Conservation (phyloP, 2,329 filamentous ascomycete species). For the Plenodomus tracheiphilus region DNA sequence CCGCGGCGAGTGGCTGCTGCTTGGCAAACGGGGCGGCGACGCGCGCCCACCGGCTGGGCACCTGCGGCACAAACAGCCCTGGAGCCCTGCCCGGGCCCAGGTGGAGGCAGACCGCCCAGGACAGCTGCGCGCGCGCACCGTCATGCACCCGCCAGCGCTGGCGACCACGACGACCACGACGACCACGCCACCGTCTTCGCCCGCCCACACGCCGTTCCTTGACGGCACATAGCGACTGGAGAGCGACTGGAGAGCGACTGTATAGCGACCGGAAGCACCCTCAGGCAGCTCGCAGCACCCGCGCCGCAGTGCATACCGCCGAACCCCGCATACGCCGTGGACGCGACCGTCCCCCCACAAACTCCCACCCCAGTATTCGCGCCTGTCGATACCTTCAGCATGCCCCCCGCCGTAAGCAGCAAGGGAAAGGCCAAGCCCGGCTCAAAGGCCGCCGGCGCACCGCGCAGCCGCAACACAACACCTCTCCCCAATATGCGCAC, state of each 20-base stretch:
- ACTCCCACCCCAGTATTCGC: conserved; percentile 9
- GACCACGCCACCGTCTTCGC: too few relatives aligned
- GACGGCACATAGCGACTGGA: too few relatives aligned
- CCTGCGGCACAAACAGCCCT: too few relatives aligned
- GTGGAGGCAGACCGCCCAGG: too few relatives aligned
- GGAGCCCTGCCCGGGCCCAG: too few relatives aligned
- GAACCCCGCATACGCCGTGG: neutral
- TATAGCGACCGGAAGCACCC: too few relatives aligned
- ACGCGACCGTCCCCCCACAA: conserved; percentile 11
- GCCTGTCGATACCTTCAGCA: conserved; percentile 22
- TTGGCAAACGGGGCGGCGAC: neutral
- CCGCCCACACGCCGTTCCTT: too few relatives aligned
- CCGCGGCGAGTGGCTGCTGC: neutral
- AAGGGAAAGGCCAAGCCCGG: conserved; percentile 58
- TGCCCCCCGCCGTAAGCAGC: conserved; percentile 43
- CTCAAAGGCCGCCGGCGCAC: conserved; percentile 29
- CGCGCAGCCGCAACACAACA: conserved; percentile 75
- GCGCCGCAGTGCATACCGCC: neutral
- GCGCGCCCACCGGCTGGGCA: too few relatives aligned
- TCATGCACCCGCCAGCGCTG: neutral
- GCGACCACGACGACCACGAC: too few relatives aligned
- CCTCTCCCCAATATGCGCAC: conserved; percentile 63
- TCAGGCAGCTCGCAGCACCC: too few relatives aligned
- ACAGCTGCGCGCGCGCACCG: too few relatives aligned
- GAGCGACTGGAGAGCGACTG: too few relatives aligned